A percentile compares a stretch with the other conserved stretches of the same genome.
phyloP scores from a whole-genome alignment of 2,329 filamentous ascomycete genomes.

The Exophiala sp. region DNA sequence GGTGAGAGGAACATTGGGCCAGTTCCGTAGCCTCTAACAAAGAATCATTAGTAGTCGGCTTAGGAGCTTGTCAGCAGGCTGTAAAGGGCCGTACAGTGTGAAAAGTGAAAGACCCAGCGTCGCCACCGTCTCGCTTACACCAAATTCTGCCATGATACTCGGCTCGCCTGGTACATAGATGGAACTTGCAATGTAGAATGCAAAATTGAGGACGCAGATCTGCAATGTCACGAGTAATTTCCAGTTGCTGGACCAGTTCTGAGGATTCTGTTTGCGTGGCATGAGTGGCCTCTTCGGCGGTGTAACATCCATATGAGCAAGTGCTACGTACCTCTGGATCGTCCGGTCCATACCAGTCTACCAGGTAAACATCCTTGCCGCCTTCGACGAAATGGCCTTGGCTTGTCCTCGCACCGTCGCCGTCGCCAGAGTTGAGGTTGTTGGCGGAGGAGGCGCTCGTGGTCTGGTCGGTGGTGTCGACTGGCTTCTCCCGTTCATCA shows the following conservation, averaged over 20 bases:
- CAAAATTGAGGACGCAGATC: conserved; percentile 48
- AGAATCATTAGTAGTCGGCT: not conserved
- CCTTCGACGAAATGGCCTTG: not conserved
- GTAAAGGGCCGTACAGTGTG: conserved; percentile 36
- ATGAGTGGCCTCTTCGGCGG: no score
- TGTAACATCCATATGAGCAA: not conserved
- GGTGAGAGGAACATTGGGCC: conserved; percentile 46
- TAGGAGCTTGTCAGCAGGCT: not conserved
- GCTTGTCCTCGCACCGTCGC: not conserved
- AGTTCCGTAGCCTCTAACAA: conserved; percentile 40
- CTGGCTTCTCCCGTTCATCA: no score
- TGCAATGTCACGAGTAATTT: not conserved
- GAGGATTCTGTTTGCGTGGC: conserved; percentile 4
- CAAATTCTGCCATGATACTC: conserved; percentile 43
- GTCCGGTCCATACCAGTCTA: conserved; percentile 9
- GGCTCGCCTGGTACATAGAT: conserved; percentile 48
- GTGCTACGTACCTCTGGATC: conserved; percentile 1
- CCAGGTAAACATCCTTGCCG: conserved; percentile 1
- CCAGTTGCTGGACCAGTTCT: conserved; percentile 1
- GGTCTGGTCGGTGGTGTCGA: no score
- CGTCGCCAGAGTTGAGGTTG: no score
- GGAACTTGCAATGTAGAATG: conserved; percentile 50
- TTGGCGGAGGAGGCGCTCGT: no score
- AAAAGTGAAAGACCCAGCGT: conserved; percentile 50
- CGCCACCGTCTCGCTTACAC: conserved; percentile 43